phyloP scores from a whole-genome alignment of 2,329 filamentous ascomycete genomes.

The Pyricularia sp. region DNA sequence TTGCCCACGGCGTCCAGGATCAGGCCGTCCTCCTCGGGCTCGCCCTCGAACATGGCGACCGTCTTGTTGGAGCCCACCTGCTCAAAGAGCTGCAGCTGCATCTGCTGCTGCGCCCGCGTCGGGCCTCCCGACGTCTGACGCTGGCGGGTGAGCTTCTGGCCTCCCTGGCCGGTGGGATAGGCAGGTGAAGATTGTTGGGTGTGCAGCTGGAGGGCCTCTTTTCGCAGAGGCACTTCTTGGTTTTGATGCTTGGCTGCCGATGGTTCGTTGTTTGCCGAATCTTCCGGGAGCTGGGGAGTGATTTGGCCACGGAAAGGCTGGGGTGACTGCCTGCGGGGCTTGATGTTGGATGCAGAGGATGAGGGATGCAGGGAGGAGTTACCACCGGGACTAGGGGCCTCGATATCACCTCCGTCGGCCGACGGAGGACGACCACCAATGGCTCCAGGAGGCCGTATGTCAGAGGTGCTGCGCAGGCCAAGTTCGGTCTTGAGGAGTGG shows the following conservation, averaged over 20 bases:
- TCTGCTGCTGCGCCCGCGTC: neutral
- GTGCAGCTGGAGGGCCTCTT: neutral
- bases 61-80: neutral
- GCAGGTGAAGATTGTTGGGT: neutral
- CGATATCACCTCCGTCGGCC: neutral
- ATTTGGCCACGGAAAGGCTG: slow-evolving; percentile 2
- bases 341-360: slow-evolving; percentile 5
- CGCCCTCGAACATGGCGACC: neutral
- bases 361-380: slow-evolving; percentile 6
- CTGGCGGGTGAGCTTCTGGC: neutral
- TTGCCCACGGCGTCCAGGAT: slow-evolving; percentile 6
- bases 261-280: neutral
- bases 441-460: neutral
- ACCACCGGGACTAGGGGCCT: neutral
- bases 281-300: neutral
- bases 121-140: neutral
- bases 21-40: slow-evolving; percentile 4
- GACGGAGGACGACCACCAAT: neutral
- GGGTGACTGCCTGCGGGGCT: neutral
- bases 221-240: neutral
- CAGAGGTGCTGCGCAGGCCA: neutral
- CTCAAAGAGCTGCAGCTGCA: neutral
- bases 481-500: slow-evolving; percentile 4
- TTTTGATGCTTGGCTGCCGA: neutral
- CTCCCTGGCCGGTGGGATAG: neutral